phyloP scores from a whole-genome alignment of 2,329 filamentous ascomycete species.

The Claviceps arundinis region DNA sequence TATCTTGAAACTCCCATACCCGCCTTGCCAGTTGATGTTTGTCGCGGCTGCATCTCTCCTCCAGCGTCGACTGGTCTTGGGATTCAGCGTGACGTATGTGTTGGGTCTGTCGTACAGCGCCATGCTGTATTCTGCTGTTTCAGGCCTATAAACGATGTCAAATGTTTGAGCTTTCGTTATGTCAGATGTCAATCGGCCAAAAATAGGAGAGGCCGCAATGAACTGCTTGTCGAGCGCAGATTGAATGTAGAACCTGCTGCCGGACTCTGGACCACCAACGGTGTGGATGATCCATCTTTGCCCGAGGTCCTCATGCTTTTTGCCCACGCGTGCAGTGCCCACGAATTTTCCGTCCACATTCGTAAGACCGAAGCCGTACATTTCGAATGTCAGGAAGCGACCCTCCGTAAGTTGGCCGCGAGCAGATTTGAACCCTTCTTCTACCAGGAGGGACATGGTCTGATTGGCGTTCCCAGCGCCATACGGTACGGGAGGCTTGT shows the following conservation, averaged over 20 bases:
- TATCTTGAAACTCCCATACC: constrained; percentile 1
- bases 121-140: constrained; percentile 4
- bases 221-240: constrained; percentile 15
- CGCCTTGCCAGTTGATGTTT: neutral
- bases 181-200: constrained; percentile 7
- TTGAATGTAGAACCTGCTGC: constrained; percentile 11
- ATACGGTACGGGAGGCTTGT: constrained; percentile 7
- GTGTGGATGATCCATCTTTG: constrained; percentile 38
- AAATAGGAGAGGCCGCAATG: constrained; percentile 28
- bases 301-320: constrained; percentile 22
- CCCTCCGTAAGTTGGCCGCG: constrained; percentile 39
- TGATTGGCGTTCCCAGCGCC: constrained; percentile 44
- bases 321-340: constrained; percentile 3
- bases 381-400: constrained; percentile 37
- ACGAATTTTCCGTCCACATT: constrained; percentile 15
- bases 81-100: neutral
- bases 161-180: constrained; percentile 5
- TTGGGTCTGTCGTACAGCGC: neutral
- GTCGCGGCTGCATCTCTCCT: neutral
- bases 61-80: neutral
- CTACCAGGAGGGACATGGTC: constrained; percentile 64
- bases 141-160: constrained; percentile 2
- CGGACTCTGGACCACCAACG: constrained; percentile 13
- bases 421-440: constrained; percentile 39
- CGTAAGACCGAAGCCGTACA: constrained; percentile 25